Base-by-base conservation (phyloP, 352 stramenopile genomes). In the Pythium aphanidermatum region DNA sequence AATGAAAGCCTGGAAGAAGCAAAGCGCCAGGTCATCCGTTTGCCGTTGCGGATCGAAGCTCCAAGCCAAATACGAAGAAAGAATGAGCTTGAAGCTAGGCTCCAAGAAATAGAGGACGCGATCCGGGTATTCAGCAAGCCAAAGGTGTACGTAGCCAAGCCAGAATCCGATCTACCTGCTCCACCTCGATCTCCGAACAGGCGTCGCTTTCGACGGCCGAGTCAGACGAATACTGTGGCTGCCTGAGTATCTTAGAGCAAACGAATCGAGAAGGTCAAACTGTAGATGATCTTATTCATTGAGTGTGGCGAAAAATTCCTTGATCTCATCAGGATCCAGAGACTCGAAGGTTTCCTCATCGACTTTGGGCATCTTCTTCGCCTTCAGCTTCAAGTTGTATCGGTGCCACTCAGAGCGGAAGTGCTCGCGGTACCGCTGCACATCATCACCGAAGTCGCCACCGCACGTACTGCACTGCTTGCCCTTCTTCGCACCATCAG, bases 301-400 rank as follows among this genome's bases (percentile, higher is more conserved):
- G 46, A 88, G 66, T 37, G 68, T 74, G n/a, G 76, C 61, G 27
- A 90, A 78, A 32, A 86, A 85, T 1, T 27, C 41, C 32, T 84
- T 69, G 11, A 93, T 51, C 13, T 88, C 74, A 5, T 80, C 70
- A 2, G 50, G 20, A 35, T 79, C 64, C 13, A 91, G 59, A 11
- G 59, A 43, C 6, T 69, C 51, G 46, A 91, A 93, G 10, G 74
- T 65, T 17, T 60, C 68, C 56, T 88, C 69, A 38, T 63, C 76
- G 45, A 98, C 78, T 17, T 87, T 50, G 5, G 70, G 40, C 43
- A 74, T 60, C 46, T 89, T 92, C 48, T 92, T 95, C 35, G 96
- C 67, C 61, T 98, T 98, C 27, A 96, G 64, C 58, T 98, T 98
- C 30, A 98, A 82, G 68, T 98, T 98, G 74, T 98, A 98, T 28